These are phyloP conservation scores for Macrolepiota dolichaula DNA, from an alignment of 768 basidiomycete genomes.

Conservation along the genomic window DNA sequence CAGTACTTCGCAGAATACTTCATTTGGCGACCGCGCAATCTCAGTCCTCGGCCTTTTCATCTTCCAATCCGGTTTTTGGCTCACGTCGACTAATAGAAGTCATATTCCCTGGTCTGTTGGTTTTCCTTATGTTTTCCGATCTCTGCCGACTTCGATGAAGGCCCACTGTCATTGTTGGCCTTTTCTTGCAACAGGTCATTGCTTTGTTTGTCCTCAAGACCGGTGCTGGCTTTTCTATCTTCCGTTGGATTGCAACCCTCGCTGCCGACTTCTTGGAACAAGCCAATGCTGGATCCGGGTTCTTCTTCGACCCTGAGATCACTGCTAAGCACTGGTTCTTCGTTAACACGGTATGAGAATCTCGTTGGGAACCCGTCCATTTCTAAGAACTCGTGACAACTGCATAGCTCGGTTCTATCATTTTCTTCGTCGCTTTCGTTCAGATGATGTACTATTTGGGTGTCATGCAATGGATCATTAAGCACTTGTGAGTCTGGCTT, in stretches of 20 bases:
- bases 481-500: slow-evolving; percentile 61
- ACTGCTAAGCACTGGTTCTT: slow-evolving; percentile 80
- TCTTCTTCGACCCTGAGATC: slow-evolving; percentile 77
- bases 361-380: not conserved
- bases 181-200: slow-evolving; percentile 81
- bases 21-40: slow-evolving; percentile 79
- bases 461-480: slow-evolving; percentile 93
- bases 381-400: not conserved
- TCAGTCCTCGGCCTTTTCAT: slow-evolving; percentile 76
- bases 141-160: slow-evolving; percentile 27
- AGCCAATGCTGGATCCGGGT: slow-evolving; percentile 65
- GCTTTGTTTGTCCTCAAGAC: slow-evolving; percentile 90
- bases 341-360: slow-evolving; percentile 59
- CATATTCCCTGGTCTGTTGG: slow-evolving; percentile 65
- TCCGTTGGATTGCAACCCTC: slow-evolving; percentile 77
- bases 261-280: slow-evolving; percentile 77
- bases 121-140: not conserved
- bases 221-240: slow-evolving; percentile 76
- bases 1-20: slow-evolving; percentile 32
- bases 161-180: slow-evolving; percentile 85
- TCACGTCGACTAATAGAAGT: slow-evolving; percentile 58
- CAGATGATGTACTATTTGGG: slow-evolving; percentile 91
- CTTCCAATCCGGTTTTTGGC: slow-evolving; percentile 76
- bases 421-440: slow-evolving; percentile 92
- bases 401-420: slow-evolving; percentile 65